Evolutionary conservation across 306 rosid species (phyloP), one percentile per base, ranked within the genome.

Genomic region (Begonia loranthoides): DNA sequence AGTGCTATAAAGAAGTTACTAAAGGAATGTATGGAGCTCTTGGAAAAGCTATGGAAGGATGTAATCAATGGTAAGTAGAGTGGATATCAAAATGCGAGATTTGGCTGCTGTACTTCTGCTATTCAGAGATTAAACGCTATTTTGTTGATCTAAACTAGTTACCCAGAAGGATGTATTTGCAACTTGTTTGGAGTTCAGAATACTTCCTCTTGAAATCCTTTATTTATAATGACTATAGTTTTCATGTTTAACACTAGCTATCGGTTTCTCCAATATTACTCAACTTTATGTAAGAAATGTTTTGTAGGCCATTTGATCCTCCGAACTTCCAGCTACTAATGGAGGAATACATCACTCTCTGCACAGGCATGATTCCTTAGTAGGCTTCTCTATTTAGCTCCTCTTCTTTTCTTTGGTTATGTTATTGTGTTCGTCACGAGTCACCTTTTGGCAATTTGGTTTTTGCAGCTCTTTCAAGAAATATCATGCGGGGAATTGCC

Each of bases 1-100:
- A 85, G 97, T 85, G 83, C 72, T 90, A 85, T 59, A 82, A 54
- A 75, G 95, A 86, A 63, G 67, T 90, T 57, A 80, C 72, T 38
- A 79, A 71, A 41, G 93, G 86, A 63, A 75, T 73, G 90, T 80
- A 82, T 56, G 95, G 95, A 68, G 78, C 54, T 60, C 85, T 90
- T 62, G 99, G 94, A 43, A 86, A 86, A 75, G 9, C 73, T 13
- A 78, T 86, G 77, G 94, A 90, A 78, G 99, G 99, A 57, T 51
- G 67, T 78, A 82, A 90, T 58, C 75, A 74, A 45, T 90, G 99
- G 95, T 86, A 86, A n/a, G 75, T 50, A 46, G 60, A 76, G 13
- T 41, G 64, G 12, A 12, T 15, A 21, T 47, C 44, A 11, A 55
- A 36, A 17, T 12, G 8, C 39, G 22, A 47, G 33, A 15, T 4